Base-by-base conservation (phyloP, 805 yeast genomes). In the Lipomyces japonicus region DNA sequence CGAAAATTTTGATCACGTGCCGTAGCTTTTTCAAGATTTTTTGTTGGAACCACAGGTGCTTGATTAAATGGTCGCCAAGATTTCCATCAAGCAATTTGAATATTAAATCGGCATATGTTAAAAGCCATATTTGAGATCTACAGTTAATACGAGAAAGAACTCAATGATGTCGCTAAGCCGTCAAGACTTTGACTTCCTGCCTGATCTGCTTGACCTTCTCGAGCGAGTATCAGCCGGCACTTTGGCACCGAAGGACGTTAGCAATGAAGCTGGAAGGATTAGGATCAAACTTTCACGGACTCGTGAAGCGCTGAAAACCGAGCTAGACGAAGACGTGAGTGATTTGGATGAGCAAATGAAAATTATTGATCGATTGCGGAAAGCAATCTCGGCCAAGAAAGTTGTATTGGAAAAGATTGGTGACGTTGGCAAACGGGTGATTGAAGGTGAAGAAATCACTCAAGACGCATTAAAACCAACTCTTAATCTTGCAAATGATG, bases 221-320 rank as follows among this genome's bases (percentile, higher is more conserved):
- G 55, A 50, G 39, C 55, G 50, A 12, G 58, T 53, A 21, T 36
- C 52, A 22, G 34, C 38, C 3, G 58, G 58, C 3, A 25, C 42
- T 1, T 42, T 53, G 5, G 34, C 36, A 2, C 48, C 53, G 2
- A 53, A 53, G 24, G 52, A 53, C 21, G 18, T 50, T 12, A 39
- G 48, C 39, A 50, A 38, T 19, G 58, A 46, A 21, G 55, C 58
- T 1, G 53, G 55, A 2, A 42, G 52, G 19, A 43, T 53, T 12
- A 19, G 52, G 4, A 47, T 50, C 4, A 36, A 34, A 23, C 35
- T 53, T 14, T 37, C 30, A 6, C 46, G 53, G 14, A 42, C 44
- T 6, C 39, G 44, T 28, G 22, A 10, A 10, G 28, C 26, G 47
- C 44, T 50, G 19, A 30, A 42, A 7, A 5, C 6, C 6, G 38